Percentiles rank a stretch among this genome's conserved stretches.
Evolutionary conservation across 345 rosid species (phyloP).

Genomic region (Hypericum androsaemum): DNA sequence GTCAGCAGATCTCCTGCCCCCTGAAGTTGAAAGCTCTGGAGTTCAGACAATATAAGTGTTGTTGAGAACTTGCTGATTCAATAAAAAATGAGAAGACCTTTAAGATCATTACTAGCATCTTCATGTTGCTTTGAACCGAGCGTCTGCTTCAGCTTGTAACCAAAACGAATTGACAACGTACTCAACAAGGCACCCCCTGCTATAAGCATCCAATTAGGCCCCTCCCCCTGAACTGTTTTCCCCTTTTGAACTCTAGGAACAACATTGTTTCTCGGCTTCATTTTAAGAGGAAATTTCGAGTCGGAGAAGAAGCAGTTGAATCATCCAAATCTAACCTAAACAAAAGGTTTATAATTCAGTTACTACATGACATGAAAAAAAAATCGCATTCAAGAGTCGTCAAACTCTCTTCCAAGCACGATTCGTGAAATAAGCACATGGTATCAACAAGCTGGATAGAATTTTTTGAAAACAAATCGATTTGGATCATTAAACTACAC

Average conservation of each 20-base stretch:
- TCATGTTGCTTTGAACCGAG: constrained; percentile 46
- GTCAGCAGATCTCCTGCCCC: constrained; percentile 30
- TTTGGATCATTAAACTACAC: no score
- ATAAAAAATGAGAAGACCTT: constrained; percentile 23
- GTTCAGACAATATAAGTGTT: constrained; percentile 8
- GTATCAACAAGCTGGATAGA: no score
- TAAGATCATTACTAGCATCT: constrained; percentile 28
- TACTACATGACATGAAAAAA: no score
- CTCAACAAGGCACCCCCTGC: constrained; percentile 95
- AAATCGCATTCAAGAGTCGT: no score
- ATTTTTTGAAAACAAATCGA: no score
- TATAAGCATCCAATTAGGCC: constrained; percentile 86
- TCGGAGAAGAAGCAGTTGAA: constrained; percentile 16
- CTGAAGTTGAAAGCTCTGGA: constrained; percentile 24
- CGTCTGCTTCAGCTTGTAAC: constrained; percentile 74
- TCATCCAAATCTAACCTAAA: constrained; percentile 48
- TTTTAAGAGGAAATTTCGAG: constrained; percentile 29
- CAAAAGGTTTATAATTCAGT: no score
- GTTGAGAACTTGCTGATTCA: constrained; percentile 7
- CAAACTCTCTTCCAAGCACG: no score
- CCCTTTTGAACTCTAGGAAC: constrained; percentile 45
- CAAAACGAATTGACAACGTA: constrained; percentile 82
- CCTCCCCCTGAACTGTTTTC: constrained; percentile 35
- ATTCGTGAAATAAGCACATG: no score
- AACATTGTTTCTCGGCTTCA: constrained; percentile 47